These are phyloP conservation scores for Periconia macrospinosa DNA, from an alignment of 2,329 filamentous ascomycete genomes.

Conservation along the genomic window DNA sequence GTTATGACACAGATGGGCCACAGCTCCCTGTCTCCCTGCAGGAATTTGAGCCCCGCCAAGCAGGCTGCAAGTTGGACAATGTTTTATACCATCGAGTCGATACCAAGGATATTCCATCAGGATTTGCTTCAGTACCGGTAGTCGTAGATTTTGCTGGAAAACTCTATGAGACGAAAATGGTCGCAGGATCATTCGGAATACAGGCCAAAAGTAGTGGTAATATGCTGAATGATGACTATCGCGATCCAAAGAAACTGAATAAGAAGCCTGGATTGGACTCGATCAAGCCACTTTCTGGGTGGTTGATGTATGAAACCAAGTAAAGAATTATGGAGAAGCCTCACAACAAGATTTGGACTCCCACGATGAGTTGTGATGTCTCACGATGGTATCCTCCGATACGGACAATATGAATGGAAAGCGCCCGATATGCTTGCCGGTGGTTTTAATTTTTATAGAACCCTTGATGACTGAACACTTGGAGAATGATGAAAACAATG, in stretches of 20 bases:
- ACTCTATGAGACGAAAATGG: not conserved
- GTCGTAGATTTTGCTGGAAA: not conserved
- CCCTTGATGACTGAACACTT: too few species aligned
- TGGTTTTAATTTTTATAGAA: too few species aligned
- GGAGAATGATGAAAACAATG: too few species aligned
- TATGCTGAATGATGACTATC: not conserved
- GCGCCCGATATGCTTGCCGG: too few species aligned
- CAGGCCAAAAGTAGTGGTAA: not conserved
- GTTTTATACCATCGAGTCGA: not conserved
- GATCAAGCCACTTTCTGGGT: not conserved
- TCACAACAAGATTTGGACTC: too few species aligned
- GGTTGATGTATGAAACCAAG: not conserved
- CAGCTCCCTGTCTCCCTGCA: not conserved
- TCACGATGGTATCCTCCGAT: not conserved
- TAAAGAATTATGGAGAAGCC: not conserved
- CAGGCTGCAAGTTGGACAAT: not conserved
- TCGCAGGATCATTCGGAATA: not conserved
- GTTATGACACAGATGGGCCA: not conserved
- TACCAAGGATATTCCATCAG: not conserved
- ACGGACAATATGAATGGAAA: not conserved
- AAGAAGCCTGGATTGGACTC: not conserved
- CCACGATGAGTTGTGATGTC: not conserved
- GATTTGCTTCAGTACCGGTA: not conserved
- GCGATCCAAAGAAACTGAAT: not conserved
- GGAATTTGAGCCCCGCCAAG: not conserved